These are phyloP conservation scores for Hibiscus trionum DNA, from an alignment of 345 rosid species.

Conservation along the genomic window DNA sequence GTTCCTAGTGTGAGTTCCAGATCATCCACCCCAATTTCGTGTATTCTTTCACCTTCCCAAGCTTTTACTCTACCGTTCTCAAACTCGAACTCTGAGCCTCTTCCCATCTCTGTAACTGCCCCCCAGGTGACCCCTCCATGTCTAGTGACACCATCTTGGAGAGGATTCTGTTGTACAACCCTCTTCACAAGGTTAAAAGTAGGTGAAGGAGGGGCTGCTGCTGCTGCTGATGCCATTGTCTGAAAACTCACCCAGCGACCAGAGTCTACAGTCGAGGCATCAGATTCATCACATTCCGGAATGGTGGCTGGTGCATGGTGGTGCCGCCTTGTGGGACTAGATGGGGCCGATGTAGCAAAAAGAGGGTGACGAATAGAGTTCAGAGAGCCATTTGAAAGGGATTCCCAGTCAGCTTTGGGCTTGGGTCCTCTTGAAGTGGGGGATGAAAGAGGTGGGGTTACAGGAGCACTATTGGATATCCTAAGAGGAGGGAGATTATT, in stretches of 20 bases:
- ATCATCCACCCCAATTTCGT: neutral
- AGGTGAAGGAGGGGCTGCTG: slow-evolving; percentile 7
- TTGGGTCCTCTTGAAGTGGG: slow-evolving; percentile 49
- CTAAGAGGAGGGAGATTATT: slow-evolving; percentile 63
- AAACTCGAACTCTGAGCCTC: slow-evolving; percentile 76
- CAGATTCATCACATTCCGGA: slow-evolving; percentile 36
- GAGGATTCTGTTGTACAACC: slow-evolving; percentile 28
- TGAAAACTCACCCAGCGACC: slow-evolving; percentile 60
- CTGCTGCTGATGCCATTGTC: slow-evolving; percentile 10
- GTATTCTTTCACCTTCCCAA: slow-evolving; percentile 8
- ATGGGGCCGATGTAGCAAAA: slow-evolving; percentile 65
- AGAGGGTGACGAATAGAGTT: slow-evolving; percentile 27
- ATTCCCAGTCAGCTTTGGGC: slow-evolving; percentile 53
- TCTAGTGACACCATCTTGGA: slow-evolving; percentile 28
- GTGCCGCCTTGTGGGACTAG: slow-evolving; percentile 81
- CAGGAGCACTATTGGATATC: slow-evolving; percentile 93
- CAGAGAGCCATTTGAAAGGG: slow-evolving; percentile 45
- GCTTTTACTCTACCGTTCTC: slow-evolving; percentile 24
- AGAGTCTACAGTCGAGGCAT: slow-evolving; percentile 68
- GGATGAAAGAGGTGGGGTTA: slow-evolving; percentile 90
- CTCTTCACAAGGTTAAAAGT: slow-evolving; percentile 32
- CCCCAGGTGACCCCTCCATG: slow-evolving; percentile 20
- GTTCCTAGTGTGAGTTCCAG: slow-evolving; percentile 83
- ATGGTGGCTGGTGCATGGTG: slow-evolving; percentile 74
- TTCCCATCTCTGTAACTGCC: slow-evolving; percentile 30